Percentiles rank a stretch among this genome's conserved stretches.
Conservation (phyloP, 352 stramenopile species). For the Phytophthora citricola region DNA sequence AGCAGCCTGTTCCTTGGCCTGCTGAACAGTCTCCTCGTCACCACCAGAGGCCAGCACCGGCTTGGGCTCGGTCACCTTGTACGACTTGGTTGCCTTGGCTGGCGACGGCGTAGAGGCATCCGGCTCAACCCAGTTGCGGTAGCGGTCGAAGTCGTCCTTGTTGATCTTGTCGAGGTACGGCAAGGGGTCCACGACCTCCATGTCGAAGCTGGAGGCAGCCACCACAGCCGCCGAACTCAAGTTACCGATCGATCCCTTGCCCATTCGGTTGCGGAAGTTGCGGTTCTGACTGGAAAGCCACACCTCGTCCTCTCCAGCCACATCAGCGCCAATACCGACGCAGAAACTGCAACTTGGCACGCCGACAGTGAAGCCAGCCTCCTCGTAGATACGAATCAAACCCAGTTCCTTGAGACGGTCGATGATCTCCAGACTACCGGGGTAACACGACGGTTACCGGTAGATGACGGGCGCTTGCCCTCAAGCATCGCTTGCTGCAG, state of each 20-base stretch:
- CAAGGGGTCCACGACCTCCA: conserved; percentile 72
- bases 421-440: conserved; percentile 81
- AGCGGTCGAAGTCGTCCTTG: conserved; percentile 79
- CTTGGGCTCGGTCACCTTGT: conserved; percentile 51
- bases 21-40: conserved; percentile 36
- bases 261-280: conserved; percentile 90
- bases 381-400: conserved; percentile 76
- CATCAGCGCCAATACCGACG: conserved; percentile 81
- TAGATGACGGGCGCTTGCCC: conserved; percentile 55
- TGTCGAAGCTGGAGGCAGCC: conserved; percentile 80
- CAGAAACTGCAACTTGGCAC: conserved; percentile 86
- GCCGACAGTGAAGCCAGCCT: conserved; percentile 80
- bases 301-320: conserved; percentile 74
- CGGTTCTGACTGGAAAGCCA: conserved; percentile 88
- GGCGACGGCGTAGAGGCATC: conserved; percentile 33
- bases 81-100: conserved; percentile 37
- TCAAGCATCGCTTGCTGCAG: conserved; percentile 77
- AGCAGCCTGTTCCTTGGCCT: conserved; percentile 62
- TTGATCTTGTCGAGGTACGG: conserved; percentile 69
- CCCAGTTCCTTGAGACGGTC: conserved; percentile 67
- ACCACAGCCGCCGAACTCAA: conserved; percentile 72
- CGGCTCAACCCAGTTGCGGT: conserved; percentile 75
- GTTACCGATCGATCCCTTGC: conserved; percentile 82
- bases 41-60: conserved; percentile 46
- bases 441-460: conserved; percentile 72